Evolutionary conservation across 208 protist genomes (phyloP), one percentile per base, ranked within the genome.

Genomic region (Wallacemonas sp.): DNA sequence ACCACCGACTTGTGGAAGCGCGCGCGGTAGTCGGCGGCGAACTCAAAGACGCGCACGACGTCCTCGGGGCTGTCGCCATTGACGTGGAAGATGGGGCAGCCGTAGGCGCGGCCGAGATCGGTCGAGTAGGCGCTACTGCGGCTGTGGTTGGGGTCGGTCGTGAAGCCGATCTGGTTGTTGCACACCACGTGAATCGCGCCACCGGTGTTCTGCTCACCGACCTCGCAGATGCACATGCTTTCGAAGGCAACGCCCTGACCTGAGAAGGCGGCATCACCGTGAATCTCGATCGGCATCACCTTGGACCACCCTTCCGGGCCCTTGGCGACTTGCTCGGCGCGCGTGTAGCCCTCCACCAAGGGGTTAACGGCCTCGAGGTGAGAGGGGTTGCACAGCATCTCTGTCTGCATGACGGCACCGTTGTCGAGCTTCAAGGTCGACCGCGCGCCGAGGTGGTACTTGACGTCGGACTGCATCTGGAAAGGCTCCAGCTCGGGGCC

Each of bases 81-180:
- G 36, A 99, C 98, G 78, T 99, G 98, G 68, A 99, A 94, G 60
- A 99, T 95, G 9, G 98, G 98, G 62, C 92, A 96, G 61, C 78
- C 77, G 78, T 89, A 91, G 29, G 89, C 87, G 72, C 98, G 98
- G 13, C 92, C 98, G 34, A 99, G 80, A 70, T 99, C 98, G 15
- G 97, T 98, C 76, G 95, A 98, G 79, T 99, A 99, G 4, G 96
- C 85, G 33, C 97, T 98, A 33, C 97, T 98, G 26, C 98, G 93
- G 38, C 92, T 92, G 46, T 75, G 88, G 58, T 84, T 91, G 30
- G 98, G 97, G 81, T 99, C 97, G 0, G 98, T 99, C 27, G 98
- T 99, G 83, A 99, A 99, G 71, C 98, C 97, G 78, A 99, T 98
- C 86, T 99, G 98, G 77, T 99, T 99, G 85, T 99, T 99, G 46